Evolutionary conservation across 441 rosid genomes (phyloP).

Genomic region (Iberis amara): DNA sequence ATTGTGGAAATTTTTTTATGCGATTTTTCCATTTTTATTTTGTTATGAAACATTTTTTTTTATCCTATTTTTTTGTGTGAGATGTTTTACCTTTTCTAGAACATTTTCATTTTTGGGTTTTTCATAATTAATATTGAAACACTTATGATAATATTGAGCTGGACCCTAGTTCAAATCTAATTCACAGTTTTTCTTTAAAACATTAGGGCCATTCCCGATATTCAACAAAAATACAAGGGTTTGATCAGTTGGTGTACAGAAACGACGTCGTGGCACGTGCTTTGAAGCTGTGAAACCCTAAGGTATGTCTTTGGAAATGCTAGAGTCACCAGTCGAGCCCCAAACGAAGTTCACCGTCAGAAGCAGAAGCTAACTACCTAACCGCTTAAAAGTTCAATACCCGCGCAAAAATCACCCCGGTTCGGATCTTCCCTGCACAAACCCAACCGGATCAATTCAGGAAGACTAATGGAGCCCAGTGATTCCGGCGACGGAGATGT

Average conservation of each 20-base stretch:
- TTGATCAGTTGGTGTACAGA: background rate
- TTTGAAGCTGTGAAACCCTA: slow-evolving; percentile 27
- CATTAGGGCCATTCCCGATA: background rate
- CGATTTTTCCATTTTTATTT: too few relatives aligned
- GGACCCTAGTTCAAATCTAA: too few relatives aligned
- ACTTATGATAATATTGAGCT: too few relatives aligned
- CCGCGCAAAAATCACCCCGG: slow-evolving; percentile 32
- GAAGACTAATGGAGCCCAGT: background rate
- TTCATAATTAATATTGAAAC: too few relatives aligned
- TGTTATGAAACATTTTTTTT: too few relatives aligned
- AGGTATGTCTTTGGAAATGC: slow-evolving; percentile 28
- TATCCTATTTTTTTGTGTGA: too few relatives aligned
- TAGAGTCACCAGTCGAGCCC: slow-evolving; percentile 40
- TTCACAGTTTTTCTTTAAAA: background rate
- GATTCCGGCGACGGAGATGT: slow-evolving; percentile 2
- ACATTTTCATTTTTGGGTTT: too few relatives aligned
- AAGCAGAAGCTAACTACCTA: slow-evolving; percentile 28
- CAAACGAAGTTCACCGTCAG: slow-evolving; percentile 31
- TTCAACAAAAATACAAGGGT: slow-evolving; percentile 1
- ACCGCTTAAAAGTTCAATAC: slow-evolving; percentile 23
- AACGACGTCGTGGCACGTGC: slow-evolving; percentile 25
- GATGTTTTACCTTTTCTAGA: too few relatives aligned
- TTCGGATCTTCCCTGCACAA: slow-evolving; percentile 25
- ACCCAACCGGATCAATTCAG: slow-evolving; percentile 13
- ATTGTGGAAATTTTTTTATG: too few relatives aligned